These are phyloP conservation scores for Austropuccinia psidii DNA, from an alignment of 1,284 basidiomycete genomes.

Conservation along the genomic window DNA sequence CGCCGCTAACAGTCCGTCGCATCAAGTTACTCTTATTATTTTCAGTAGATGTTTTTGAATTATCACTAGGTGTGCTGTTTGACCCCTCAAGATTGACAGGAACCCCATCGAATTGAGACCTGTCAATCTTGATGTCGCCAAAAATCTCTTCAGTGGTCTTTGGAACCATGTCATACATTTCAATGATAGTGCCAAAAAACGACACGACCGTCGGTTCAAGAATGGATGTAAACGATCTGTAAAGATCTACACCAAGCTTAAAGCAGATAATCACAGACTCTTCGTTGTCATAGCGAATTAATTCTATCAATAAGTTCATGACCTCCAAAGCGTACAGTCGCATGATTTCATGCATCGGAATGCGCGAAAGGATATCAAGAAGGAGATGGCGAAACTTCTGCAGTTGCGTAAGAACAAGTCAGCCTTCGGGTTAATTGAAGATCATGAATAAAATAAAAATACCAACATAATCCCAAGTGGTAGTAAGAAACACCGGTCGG, in stretches of 20 bases:
- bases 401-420: constrained; percentile 10
- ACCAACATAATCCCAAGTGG: constrained; percentile 62
- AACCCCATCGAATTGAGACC: constrained; percentile 38
- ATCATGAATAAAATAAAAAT: constrained; percentile 24
- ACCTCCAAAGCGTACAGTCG: constrained; percentile 64
- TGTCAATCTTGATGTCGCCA: constrained; percentile 47
- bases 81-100: constrained; percentile 6
- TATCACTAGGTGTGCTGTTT: not conserved
- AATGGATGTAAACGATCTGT: constrained; percentile 48
- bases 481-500: constrained; percentile 67
- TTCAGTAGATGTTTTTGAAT: constrained; percentile 14
- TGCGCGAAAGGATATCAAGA: constrained; percentile 77
- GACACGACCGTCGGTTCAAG: constrained; percentile 71
- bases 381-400: constrained; percentile 73
- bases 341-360: constrained; percentile 73
- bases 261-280: constrained; percentile 86
- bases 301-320: constrained; percentile 64
- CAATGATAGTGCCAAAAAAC: constrained; percentile 67
- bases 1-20: constrained; percentile 28
- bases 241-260: constrained; percentile 79
- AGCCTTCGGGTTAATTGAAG: constrained; percentile 10
- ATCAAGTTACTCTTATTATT: constrained; percentile 34
- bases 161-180: constrained; percentile 69
- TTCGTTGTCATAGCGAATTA: constrained; percentile 87
- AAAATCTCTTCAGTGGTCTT: constrained; percentile 69